Evolutionary conservation across 345 rosid species (phyloP).

Genomic region (Eucalyptus guilfoylei): DNA sequence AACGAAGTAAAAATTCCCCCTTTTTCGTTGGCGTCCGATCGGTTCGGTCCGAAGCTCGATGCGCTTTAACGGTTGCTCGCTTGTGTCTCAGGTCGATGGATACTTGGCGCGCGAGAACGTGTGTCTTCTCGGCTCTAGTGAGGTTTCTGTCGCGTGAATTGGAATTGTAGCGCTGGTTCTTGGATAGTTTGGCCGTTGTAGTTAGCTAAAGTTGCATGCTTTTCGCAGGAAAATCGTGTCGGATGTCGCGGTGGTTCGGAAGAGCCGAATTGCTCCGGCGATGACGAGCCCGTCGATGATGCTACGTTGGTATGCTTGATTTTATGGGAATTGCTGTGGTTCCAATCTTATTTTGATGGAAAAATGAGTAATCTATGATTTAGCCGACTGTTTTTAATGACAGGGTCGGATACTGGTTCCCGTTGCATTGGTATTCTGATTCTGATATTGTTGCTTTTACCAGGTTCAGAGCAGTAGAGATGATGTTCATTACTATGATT

Average conservation of each 20-base stretch:
- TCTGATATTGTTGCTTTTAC: neutral
- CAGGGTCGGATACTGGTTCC: neutral
- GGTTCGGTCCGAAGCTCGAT: neutral
- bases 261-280: conserved; percentile 7
- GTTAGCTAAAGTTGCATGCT: neutral
- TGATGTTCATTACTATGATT: conserved; percentile 57
- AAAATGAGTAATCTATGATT: neutral
- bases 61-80: neutral
- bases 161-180: neutral
- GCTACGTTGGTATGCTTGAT: conserved; percentile 45
- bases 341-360: neutral
- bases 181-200: neutral
- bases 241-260: neutral
- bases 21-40: neutral
- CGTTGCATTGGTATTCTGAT: neutral
- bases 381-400: neutral
- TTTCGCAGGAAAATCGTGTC: neutral
- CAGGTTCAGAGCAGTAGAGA: conserved; percentile 30
- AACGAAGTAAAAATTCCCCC: neutral
- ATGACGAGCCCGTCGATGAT: conserved; percentile 27
- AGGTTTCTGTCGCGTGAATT: conserved; percentile 11
- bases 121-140: conserved; percentile 14
- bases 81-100: conserved; percentile 26
- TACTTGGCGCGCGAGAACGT: conserved; percentile 56
- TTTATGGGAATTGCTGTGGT: neutral